These are phyloP conservation scores for Urtica urens DNA, from an alignment of 306 rosid species.

Conservation along the genomic window DNA sequence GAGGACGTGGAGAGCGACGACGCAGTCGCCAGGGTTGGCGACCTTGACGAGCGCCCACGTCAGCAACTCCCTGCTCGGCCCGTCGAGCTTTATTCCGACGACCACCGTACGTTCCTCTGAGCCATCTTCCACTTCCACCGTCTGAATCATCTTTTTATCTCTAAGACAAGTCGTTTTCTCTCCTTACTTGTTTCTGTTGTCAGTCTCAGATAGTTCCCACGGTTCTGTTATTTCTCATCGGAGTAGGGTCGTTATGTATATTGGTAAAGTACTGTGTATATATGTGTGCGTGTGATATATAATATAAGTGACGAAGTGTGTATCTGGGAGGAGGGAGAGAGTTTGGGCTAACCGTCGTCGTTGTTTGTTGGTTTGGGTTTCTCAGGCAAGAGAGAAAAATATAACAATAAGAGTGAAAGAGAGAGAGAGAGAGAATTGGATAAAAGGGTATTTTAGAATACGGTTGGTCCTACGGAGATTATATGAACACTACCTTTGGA, in stretches of 20 bases:
- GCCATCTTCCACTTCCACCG: constrained; percentile 14
- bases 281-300: not conserved
- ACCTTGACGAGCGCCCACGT: constrained; percentile 96
- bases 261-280: too few species aligned
- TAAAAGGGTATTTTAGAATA: constrained; percentile 4
- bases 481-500: constrained; percentile 1
- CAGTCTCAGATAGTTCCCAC: too few species aligned
- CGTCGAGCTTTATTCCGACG: constrained; percentile 76
- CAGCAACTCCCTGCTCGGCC: constrained; percentile 70
- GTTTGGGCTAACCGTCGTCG: constrained; percentile 29
- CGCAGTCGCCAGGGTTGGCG: constrained; percentile 73
- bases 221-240: too few species aligned
- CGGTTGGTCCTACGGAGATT: constrained; percentile 10
- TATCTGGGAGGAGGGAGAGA: not conserved
- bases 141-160: constrained; percentile 28
- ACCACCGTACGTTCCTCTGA: constrained; percentile 49
- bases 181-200: too few species aligned
- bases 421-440: constrained; percentile 7
- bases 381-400: constrained; percentile 9
- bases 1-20: constrained; percentile 83
- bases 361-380: constrained; percentile 23
- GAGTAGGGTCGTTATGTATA: too few species aligned
- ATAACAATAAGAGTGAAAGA: not conserved
- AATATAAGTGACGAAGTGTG: not conserved
- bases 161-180: constrained; percentile 3